Percentiles rank a stretch among this genome's conserved stretches.
phyloP scores from a whole-genome alignment of 2,329 filamentous ascomycete species.

The Stemphylium vesicarium region DNA sequence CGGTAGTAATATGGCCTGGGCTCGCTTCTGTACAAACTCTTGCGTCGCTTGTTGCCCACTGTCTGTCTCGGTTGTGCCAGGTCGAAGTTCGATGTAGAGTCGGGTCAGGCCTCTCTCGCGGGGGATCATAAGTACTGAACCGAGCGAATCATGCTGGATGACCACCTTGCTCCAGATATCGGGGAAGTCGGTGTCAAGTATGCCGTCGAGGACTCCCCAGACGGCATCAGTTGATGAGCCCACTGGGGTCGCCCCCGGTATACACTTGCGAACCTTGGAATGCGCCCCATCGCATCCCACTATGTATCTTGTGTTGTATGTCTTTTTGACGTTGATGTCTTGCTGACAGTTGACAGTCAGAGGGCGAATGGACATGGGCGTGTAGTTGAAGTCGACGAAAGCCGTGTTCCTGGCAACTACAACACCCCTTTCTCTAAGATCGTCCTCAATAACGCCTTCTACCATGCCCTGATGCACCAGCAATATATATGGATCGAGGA shows the following conservation, averaged over 20 bases:
- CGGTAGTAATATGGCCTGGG: slow-evolving; percentile 56
- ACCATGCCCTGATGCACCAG: slow-evolving; percentile 76
- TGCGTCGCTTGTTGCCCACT: slow-evolving; percentile 55
- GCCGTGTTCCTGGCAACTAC: slow-evolving; percentile 68
- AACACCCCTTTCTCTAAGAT: slow-evolving; percentile 69
- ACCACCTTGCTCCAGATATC: slow-evolving; percentile 78
- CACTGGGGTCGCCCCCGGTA: slow-evolving; percentile 55
- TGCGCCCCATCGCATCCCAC: slow-evolving; percentile 77
- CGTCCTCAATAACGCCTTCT: slow-evolving; percentile 72
- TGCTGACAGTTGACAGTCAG: slow-evolving; percentile 54
- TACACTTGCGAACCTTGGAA: slow-evolving; percentile 71
- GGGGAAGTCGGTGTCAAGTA: slow-evolving; percentile 73
- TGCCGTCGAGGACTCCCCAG: slow-evolving; percentile 76
- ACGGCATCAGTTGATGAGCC: slow-evolving; percentile 62
- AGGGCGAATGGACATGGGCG: slow-evolving; percentile 44
- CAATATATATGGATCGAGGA: slow-evolving; percentile 61
- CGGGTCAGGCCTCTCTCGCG: slow-evolving; percentile 76
- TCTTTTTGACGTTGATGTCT: slow-evolving; percentile 43
- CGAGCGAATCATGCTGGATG: slow-evolving; percentile 69
- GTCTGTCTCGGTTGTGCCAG: slow-evolving; percentile 41
- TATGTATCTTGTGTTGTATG: slow-evolving; percentile 66
- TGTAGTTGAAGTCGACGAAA: slow-evolving; percentile 61
- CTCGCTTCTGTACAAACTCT: slow-evolving; percentile 73
- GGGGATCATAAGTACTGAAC: slow-evolving; percentile 76
- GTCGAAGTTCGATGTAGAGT: slow-evolving; percentile 58